phyloP scores from a whole-genome alignment of 2,329 filamentous ascomycete genomes.

The Colletotrichum limetticola region DNA sequence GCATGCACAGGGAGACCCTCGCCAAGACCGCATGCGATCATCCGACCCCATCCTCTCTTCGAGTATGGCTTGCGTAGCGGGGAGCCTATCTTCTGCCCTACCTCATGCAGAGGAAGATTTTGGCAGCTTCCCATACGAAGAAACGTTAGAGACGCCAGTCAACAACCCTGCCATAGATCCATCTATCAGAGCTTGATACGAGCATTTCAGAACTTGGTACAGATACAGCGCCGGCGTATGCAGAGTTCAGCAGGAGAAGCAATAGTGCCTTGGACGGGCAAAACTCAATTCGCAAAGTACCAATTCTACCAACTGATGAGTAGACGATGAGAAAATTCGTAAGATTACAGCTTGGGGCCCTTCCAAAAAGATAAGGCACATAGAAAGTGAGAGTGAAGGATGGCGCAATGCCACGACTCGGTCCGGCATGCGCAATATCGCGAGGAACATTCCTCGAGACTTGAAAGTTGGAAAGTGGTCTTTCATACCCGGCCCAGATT shows the following conservation, averaged over 20 bases:
- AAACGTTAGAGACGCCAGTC: background rate
- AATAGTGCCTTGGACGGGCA: background rate
- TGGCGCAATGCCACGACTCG: slow-evolving; percentile 5
- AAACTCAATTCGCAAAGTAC: background rate
- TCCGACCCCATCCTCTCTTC: background rate
- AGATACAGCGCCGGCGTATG: background rate
- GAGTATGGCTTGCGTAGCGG: slow-evolving; percentile 8
- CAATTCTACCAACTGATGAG: background rate
- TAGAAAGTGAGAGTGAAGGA: background rate
- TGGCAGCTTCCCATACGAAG: background rate
- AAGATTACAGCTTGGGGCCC: background rate
- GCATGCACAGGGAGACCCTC: slow-evolving; percentile 28
- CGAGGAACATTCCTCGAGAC: background rate
- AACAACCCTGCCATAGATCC: background rate
- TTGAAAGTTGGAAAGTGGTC: background rate
- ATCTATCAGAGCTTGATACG: background rate
- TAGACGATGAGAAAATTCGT: background rate
- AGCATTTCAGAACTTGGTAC: background rate
- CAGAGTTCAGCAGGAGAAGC: background rate
- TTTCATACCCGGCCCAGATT: background rate
- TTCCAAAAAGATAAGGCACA: background rate
- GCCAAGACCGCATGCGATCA: background rate
- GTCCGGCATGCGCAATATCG: slow-evolving; percentile 1
- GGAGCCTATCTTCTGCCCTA: background rate
- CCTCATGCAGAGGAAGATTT: too few species aligned